Evolutionary conservation across 352 stramenopile species (phyloP), one percentile per base, ranked within the genome.

Genomic region (Halophytophthora batemanensis): DNA sequence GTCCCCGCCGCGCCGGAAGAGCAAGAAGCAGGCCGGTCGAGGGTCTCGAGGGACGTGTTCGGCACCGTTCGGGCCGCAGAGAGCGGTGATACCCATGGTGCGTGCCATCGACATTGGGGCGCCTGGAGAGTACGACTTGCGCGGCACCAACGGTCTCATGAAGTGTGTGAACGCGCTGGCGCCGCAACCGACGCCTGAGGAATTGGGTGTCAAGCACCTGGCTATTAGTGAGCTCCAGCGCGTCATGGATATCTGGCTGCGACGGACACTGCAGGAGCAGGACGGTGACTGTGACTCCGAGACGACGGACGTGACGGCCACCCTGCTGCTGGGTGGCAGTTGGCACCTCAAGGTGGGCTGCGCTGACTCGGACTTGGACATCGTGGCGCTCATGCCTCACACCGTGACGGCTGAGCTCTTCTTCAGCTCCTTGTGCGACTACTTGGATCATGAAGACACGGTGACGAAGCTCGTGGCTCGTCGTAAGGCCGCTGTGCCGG

Each of bases 321-420:
- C 77, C 6, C 52, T 95, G 51, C 57, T 92, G 15, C 47, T 93
- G 10, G 84, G 84, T 6, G 84, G 84, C 3, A 93, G 82, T 37
- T 92, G 78, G 80, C 74, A 95, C 45, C 61, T 93, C 15, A 91
- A 92, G 42, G 82, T 92, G 15, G 84, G 83, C 8, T 59, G 76
- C 44, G 65, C 56, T 14, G 82, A 92, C 50, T 93, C 82, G 33
- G 82, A 92, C 48, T 57, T 95, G 15, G 84, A 95, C 52, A 67
- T 93, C 14, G 84, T 91, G 39, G 77, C 76, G 13, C 65, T 95
- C 31, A 58, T 90, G 45, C 84, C 84, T 6, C 69, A 68, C 42
- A 66, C 70, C 5, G 67, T 95, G 22, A 86, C 78, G 3, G 51
- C 70, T 0, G 70, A 85, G 40, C 43, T 71, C 10, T 95, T 95